Base-by-base conservation (phyloP, 306 rosid genomes). In the Quercus robur region DNA sequence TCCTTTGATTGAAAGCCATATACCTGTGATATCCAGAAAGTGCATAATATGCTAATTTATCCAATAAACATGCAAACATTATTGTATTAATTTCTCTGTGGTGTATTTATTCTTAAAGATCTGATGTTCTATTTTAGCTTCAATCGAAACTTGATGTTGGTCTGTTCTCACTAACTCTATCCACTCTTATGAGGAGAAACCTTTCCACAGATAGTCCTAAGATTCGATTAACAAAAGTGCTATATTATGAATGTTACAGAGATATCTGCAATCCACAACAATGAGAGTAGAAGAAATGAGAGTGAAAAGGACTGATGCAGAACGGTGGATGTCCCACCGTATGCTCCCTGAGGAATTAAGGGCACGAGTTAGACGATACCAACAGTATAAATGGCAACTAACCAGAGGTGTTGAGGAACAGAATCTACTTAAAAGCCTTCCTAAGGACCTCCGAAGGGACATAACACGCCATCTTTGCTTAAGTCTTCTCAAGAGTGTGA, bases 251-350 rank as follows among this genome's bases (percentile, higher is more conserved):
- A 70, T 63, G 75, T 83, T 52, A 25, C 84, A 95, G 99, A 91
- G 86, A 89, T 95, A 81, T 84, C 81, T 95, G 74, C 97, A 93
- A 79, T 95, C 98, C 46, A 86, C 94, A 35, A 87, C 97, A 12
- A 87, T 87, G 33, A 95, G 97, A 87, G 76, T 95, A 56, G 99
- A 95, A 85, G 96, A 95, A 83, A 93, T 93, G 99, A 85, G 97
- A 84, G 56, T 90, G 72, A 90, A 84, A 83, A 89, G 90, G 80
- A 64, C 87, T 35, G 99, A 95, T 63, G 92, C 92, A 10, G 98
- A 95, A 70, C 93, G 84, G 76, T 95, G 99, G 99, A 95, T 95
- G 98, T 57, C 94, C 46, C 97, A 91, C 76, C 90, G 99, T 3
- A 88, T 93, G 97, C 93, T 95, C 64, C 98, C 98, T 0, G 88